Evolutionary conservation across 2,329 filamentous ascomycete genomes (phyloP).

Genomic region (Alternaria novae-zelandiae): DNA sequence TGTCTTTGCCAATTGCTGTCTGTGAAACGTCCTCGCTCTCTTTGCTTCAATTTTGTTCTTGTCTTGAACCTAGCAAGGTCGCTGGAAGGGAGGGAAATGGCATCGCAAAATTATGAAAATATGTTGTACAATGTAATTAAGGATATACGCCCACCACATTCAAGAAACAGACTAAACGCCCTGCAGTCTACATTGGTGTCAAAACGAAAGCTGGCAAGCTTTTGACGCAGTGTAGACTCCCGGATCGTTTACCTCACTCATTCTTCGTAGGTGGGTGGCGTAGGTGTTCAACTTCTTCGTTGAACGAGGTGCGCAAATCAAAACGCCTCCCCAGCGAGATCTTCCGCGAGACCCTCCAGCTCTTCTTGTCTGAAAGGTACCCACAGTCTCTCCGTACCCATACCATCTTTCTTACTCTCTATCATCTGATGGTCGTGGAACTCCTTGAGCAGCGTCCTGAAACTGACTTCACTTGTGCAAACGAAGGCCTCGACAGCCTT

Average conservation of each 20-base stretch:
- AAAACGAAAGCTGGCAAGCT: neutral
- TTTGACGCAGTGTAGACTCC: neutral
- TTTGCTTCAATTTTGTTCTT: neutral
- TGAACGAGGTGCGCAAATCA: constrained; percentile 14
- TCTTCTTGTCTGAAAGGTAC: constrained; percentile 88
- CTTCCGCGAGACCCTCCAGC: constrained; percentile 86
- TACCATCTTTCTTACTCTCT: constrained; percentile 80
- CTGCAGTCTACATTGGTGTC: neutral
- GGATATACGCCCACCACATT: neutral
- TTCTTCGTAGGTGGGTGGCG: neutral
- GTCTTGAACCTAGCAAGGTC: neutral
- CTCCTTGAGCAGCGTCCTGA: constrained; percentile 92
- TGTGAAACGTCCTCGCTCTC: neutral
- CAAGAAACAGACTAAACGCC: fast-evolving
- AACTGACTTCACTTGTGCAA: constrained; percentile 94
- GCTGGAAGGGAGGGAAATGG: neutral
- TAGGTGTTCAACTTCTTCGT: neutral
- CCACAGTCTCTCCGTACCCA: constrained; percentile 84
- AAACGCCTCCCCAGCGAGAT: constrained; percentile 56
- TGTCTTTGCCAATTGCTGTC: neutral
- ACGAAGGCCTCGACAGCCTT: constrained; percentile 98
- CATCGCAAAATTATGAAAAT: neutral
- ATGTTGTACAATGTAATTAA: neutral
- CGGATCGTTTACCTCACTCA: neutral
- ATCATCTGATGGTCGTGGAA: constrained; percentile 99